Conservation (phyloP, 352 stramenopile genomes). For the Aphanomyces astaci region DNA sequence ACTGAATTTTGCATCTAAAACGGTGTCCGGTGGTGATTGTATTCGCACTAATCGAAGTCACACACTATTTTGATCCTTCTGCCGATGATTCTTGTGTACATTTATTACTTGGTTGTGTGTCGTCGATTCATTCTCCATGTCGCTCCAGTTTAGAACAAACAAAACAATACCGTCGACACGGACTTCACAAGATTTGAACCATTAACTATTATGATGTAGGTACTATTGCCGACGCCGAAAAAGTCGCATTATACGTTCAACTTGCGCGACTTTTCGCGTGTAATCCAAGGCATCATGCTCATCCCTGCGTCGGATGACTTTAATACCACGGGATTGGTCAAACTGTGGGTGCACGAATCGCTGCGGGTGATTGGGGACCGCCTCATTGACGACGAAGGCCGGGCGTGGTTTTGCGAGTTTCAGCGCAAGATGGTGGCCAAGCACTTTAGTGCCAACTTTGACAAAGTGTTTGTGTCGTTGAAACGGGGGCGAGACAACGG, state of each 20-base stretch:
- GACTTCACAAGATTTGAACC: too few species aligned
- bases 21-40: too few species aligned
- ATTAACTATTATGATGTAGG: too few species aligned
- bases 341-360: slow-evolving; percentile 92
- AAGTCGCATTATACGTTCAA: slow-evolving; percentile 97
- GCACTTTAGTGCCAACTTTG: slow-evolving; percentile 82
- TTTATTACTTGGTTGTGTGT: neutral
- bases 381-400: slow-evolving; percentile 88
- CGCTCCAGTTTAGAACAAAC: too few species aligned
- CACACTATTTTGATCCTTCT: too few species aligned
- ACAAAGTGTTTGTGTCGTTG: slow-evolving; percentile 76
- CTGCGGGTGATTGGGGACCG: slow-evolving; percentile 92
- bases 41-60: too few species aligned
- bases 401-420: slow-evolving; percentile 87
- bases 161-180: too few species aligned
- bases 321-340: slow-evolving; percentile 69
- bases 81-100: too few species aligned
- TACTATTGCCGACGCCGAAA: slow-evolving; percentile 87
- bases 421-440: slow-evolving; percentile 84
- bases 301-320: slow-evolving; percentile 79
- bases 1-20: too few species aligned
- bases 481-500: slow-evolving; percentile 64
- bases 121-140: too few species aligned
- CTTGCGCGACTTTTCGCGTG: slow-evolving; percentile 87
- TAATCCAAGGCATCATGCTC: slow-evolving; percentile 91